These are phyloP conservation scores for Davidsoniella virescens DNA, from an alignment of 2,329 filamentous ascomycete species.

Conservation along the genomic window DNA sequence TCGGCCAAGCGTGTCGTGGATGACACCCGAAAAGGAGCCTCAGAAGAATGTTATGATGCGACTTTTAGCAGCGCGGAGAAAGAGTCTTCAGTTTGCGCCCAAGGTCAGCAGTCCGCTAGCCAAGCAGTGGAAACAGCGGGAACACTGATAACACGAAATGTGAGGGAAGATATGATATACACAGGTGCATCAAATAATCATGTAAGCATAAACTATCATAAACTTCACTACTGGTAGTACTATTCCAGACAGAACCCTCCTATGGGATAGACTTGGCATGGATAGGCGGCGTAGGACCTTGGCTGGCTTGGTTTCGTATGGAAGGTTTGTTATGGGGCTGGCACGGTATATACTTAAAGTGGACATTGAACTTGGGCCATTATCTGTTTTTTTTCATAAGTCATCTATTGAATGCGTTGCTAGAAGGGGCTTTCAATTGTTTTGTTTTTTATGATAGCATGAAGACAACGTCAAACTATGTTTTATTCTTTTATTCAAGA, in stretches of 20 bases:
- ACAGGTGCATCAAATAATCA: neutral
- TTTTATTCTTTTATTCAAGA: no score
- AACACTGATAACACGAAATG: neutral
- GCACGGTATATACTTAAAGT: no score
- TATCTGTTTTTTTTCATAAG: no score
- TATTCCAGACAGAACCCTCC: neutral
- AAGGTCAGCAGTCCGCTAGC: constrained; percentile 58
- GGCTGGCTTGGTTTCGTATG: no score
- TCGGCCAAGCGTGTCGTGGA: constrained; percentile 18
- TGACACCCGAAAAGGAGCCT: constrained; percentile 33
- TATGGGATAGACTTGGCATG: neutral
- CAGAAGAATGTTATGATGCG: constrained; percentile 38
- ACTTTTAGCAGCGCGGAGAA: constrained; percentile 55
- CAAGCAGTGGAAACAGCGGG: constrained; percentile 31
- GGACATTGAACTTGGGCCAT: no score
- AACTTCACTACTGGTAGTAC: neutral
- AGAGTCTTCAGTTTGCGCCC: constrained; percentile 64
- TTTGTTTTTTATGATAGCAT: no score
- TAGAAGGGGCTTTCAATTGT: no score
- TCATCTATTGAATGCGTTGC: no score
- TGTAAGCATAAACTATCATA: neutral
- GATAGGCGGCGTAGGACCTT: no score
- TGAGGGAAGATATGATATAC: no score
- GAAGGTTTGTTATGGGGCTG: neutral
- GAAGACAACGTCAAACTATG: no score